Evolutionary conservation across 1,284 basidiomycete genomes (phyloP).

Genomic region (Takashimella tepidaria): DNA sequence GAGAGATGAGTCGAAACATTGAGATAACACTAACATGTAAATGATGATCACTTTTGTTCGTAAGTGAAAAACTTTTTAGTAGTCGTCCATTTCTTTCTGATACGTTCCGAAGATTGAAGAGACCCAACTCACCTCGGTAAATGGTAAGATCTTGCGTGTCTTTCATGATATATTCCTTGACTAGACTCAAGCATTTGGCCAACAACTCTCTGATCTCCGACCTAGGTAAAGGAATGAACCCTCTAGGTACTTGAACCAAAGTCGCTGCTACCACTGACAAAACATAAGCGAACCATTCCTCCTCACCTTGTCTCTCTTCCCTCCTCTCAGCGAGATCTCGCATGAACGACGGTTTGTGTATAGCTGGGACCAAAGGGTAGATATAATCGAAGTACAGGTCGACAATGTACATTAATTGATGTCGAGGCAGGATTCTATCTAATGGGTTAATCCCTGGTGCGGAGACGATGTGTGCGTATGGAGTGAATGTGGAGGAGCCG

Average conservation of each 20-base stretch:
- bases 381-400: slow-evolving; percentile 83
- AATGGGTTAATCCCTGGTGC: slow-evolving; percentile 26
- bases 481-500: not conserved
- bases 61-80: no score
- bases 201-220: slow-evolving; percentile 33
- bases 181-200: slow-evolving; percentile 14
- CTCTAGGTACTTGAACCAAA: slow-evolving; percentile 53
- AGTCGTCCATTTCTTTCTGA: no score
- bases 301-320: slow-evolving; percentile 69
- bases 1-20: no score
- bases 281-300: slow-evolving; percentile 70
- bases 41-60: no score
- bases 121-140: slow-evolving; percentile 6
- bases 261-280: slow-evolving; percentile 78
- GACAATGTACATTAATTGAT: slow-evolving; percentile 54
- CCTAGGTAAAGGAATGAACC: slow-evolving; percentile 30
- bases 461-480: not conserved
- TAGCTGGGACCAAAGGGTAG: slow-evolving; percentile 66
- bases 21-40: no score
- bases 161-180: slow-evolving; percentile 12
- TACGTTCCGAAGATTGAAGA: no score
- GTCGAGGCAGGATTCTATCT: slow-evolving; percentile 37
- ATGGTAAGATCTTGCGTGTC: slow-evolving; percentile 19
- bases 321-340: slow-evolving; percentile 67
- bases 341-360: slow-evolving; percentile 66